Evolutionary conservation across 192 early-diverging fungal genomes (phyloP), one percentile per base, ranked within the genome.

Genomic region (Jimgerdemannia lactiflua): DNA sequence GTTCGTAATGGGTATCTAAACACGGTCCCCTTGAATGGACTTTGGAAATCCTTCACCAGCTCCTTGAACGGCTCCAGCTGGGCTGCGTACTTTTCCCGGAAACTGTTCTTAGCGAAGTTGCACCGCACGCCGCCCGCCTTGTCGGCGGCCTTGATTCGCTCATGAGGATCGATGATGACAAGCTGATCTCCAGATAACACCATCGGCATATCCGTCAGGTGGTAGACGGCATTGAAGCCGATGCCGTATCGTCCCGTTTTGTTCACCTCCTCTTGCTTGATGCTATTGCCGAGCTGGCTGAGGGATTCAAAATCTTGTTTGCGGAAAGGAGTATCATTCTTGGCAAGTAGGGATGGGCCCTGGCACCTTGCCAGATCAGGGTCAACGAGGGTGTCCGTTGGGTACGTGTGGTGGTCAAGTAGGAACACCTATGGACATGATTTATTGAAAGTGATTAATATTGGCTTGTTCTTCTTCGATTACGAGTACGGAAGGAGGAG

Each of bases 1-100:
- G 82, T 84, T n/a, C 82, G 79, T 4, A 84, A 72, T 10, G 83
- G 81, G 66, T 79, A 83, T 4, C 83, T 74, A 39, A 84, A 84
- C 11, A 84, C 63, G 0, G 83, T 84, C 20, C 83, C 83, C 9
- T 70, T 10, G 68, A 76, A 84, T 3, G 71, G 10, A 14, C 63
- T 64, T 4, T 77, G 49, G 29, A 82, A 80, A 10, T 82, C 80
- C 9, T 79, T 82, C n/a, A 79, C 67, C 3, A 75, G 73, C 42
- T 70, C 29, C 3, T 43, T 72, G 70, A 84, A 83, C 0, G 75
- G 4, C 29, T 59, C 74, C 9, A 84, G 71, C 19, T 84, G 83
- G 29, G 79, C 74, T 1, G 77, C 68, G 64, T 72, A 80, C 0
- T 49, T 17, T 3, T 43, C 10, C 4, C 49, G 4, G 1, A 64